Base-by-base conservation (phyloP, 1,284 basidiomycete species). In the Trametes pubescens region DNA sequence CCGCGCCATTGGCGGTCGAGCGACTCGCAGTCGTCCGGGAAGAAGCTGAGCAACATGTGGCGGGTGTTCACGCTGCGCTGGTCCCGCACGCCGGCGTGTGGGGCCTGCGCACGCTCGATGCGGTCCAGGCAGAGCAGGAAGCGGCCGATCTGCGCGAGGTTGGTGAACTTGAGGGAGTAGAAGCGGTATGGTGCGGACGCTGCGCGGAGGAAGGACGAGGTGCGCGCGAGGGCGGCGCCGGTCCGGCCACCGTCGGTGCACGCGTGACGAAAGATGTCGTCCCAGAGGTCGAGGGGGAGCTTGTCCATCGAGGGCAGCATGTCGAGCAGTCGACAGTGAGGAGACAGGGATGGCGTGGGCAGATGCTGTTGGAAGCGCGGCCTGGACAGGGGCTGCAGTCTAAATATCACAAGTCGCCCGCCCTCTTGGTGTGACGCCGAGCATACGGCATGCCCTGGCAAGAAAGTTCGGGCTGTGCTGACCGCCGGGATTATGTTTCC, bases 21-120 rank as follows among this genome's bases (percentile, higher is more conserved):
- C 21, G 64, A 63, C 32, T 64, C 66, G 59, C 66, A 68, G 26
- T 62, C 53, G 13, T 65, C 61, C 11, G 66, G 64, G 16, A 65
- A 64, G 59, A 68, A 68, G 53, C 57, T 63, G 38, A 68, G 59
- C 18, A 68, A 61, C 9, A 65, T 48, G 44, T 68, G 63, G 37
- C 51, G 63, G 13, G 59, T 53, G 54, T 49, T 37, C 24, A 56
- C 47, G 21, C 40, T 46, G 29, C 44, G 22, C 40, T 47, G 34
- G 32, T 16, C 35, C 29, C 9, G 14, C 16, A 32, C 46, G 35
- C 56, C 34, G 11, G 35, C 22, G 46, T 29, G 56, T 5, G 46
- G 46, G 10, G 46, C 46, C 37, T 57, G 46, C 34, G 56, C n/a
- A 22, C 62, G 57, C 34, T 51, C 49, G 21, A 63, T 58, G 18